Base-by-base conservation (phyloP, 306 rosid species). In the Prosopis cineraria region DNA sequence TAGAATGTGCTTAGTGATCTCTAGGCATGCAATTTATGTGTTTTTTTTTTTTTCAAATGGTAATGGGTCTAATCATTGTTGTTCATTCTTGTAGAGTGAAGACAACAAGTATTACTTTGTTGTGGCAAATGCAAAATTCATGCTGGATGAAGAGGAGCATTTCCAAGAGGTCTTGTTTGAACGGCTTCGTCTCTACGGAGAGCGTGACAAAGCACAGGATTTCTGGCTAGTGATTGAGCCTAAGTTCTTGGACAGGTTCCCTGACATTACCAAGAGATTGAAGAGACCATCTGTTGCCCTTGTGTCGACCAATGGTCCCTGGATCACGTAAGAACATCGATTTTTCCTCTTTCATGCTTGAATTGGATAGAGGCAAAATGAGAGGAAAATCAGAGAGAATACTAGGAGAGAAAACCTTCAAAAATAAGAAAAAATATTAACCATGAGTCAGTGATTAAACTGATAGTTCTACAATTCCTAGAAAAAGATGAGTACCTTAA, bases 91-190 rank as follows among this genome's bases (percentile, higher is more conserved):
- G 81, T 83, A 90, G 97, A 56, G 79, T 79, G 80, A 78, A 40
- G 44, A 87, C 76, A 89, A 70, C 63, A 93, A 84, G 86, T 93
- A 93, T 79, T 81, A 91, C 67, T 93, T 96, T 55, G 37, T 93
- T 73, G 90, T 96, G 83, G 99, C 99, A 27, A 93, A 96, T 81
- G 99, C 99, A 34, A 96, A 96, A 70, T 96, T 96, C 83, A 90
- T 96, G 98, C 89, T 96, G 55, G 99, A 96, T 78, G 99, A 96
- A 74, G 98, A 96, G 86, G 98, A 96, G 86, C 99, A 96, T 87
- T 95, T 96, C 87, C 70, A 90, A 79, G 99, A 96, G 83, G 89
- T 70, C 1, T 45, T 96, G 58, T 93, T 77, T 31, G 98, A 96
- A 87, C 75, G 96, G 79, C 97, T 71, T 58, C 91, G 98, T 10